Evolutionary conservation across 2,329 filamentous ascomycete species (phyloP).

Genomic region (Fusarium longipes): DNA sequence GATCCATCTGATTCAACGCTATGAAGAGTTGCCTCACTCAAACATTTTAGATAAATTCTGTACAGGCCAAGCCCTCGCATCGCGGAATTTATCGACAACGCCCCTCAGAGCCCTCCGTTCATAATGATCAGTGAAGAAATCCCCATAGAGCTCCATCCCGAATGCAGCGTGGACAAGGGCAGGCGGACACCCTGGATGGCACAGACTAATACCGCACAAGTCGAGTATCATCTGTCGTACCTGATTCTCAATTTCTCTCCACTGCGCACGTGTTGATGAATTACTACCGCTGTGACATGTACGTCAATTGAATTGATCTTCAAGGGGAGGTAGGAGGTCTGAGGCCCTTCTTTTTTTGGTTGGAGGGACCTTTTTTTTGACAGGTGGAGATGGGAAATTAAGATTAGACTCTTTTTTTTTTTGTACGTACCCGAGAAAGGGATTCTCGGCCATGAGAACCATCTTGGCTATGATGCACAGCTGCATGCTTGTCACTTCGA

Average conservation of each 20-base stretch:
- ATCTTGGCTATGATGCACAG: slow-evolving; percentile 55
- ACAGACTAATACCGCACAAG: slow-evolving; percentile 55
- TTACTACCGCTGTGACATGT: slow-evolving; percentile 36
- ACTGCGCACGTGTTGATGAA: slow-evolving; percentile 46
- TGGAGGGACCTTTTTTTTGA: too few species aligned
- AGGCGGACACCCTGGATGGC: slow-evolving; percentile 53
- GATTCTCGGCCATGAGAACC: slow-evolving; percentile 55
- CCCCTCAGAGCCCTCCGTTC: slow-evolving; percentile 53
- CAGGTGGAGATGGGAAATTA: too few species aligned
- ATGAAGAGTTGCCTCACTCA: slow-evolving; percentile 18
- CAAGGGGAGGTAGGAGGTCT: too few species aligned
- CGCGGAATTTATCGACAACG: slow-evolving; percentile 59
- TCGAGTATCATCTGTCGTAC: slow-evolving; percentile 54
- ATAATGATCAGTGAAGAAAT: slow-evolving; percentile 56
- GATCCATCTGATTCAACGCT: not conserved
- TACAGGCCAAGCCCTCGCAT: slow-evolving; percentile 56
- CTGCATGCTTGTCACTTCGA: slow-evolving; percentile 56
- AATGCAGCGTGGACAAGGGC: slow-evolving; percentile 55
- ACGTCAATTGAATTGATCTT: slow-evolving; percentile 18
- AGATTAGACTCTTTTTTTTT: not conserved
- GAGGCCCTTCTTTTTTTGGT: too few species aligned
- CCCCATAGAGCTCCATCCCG: slow-evolving; percentile 56
- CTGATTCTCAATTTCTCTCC: slow-evolving; percentile 53
- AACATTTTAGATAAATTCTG: slow-evolving; percentile 54
- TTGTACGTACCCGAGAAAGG: slow-evolving; percentile 49